Percentiles rank a stretch among this genome's conserved stretches.
These are phyloP conservation scores for Bertia moriformis DNA, from an alignment of 2,329 filamentous ascomycete species.

Conservation along the genomic window DNA sequence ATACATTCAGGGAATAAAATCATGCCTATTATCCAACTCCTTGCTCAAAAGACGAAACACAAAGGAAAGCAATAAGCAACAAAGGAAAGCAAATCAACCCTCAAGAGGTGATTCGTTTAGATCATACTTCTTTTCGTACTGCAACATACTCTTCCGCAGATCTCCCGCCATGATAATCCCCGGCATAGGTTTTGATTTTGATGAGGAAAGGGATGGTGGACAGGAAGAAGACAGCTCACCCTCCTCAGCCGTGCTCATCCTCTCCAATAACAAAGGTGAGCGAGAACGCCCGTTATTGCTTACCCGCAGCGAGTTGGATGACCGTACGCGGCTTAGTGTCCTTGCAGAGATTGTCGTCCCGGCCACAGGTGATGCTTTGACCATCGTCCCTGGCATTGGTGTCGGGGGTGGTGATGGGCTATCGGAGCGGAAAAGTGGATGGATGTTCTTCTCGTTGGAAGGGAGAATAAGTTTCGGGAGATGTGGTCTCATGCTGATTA, in stretches of 20 bases:
- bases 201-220: too few relatives aligned
- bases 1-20: too few relatives aligned
- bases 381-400: slow-evolving; percentile 33
- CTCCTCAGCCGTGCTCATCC: too few relatives aligned
- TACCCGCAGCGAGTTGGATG: slow-evolving; percentile 6
- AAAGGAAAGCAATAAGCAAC: background rate
- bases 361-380: slow-evolving; percentile 36
- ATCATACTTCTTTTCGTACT: background rate
- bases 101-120: background rate
- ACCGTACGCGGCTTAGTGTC: slow-evolving; percentile 18
- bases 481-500: too few relatives aligned
- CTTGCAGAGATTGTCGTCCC: slow-evolving; percentile 30
- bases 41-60: background rate
- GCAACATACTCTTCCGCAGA: background rate
- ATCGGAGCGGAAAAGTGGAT: slow-evolving; percentile 39
- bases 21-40: background rate
- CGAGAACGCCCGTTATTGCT: too few relatives aligned
- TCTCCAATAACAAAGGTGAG: too few relatives aligned
- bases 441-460: slow-evolving; percentile 33
- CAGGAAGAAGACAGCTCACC: too few relatives aligned
- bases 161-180: background rate
- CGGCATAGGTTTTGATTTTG: too few relatives aligned
- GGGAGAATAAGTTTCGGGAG: slow-evolving; percentile 6
- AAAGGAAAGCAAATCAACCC: background rate
- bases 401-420: slow-evolving; percentile 34